Base-by-base conservation (phyloP, 495 filamentous ascomycete species). In the Penicillium simplicissimum region DNA sequence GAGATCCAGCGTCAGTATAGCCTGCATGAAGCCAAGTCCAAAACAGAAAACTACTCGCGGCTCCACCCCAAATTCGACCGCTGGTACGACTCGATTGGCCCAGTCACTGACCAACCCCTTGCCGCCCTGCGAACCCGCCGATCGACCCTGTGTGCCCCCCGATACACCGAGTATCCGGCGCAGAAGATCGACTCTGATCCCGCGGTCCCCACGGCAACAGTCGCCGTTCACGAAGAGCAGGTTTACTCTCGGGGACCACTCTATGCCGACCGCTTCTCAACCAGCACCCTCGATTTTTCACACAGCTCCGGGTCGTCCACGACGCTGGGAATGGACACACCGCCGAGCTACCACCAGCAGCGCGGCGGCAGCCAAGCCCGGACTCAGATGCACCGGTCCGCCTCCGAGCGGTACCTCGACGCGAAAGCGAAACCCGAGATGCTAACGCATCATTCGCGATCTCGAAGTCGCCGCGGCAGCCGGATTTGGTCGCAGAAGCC, bases 101-200 rank as follows among this genome's bases (percentile, higher is more conserved):
- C 61, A 8, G 40, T 19, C 34, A 43, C 55, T n/a, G 38, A 58
- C 1, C 17, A 17, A 15, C 33, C 51, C 14, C 35, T 45, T 42
- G 42, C 43, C 45, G 59, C 52, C 2, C 33, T 40, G 8, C 60
- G 64, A 11, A 52, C 55, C 1, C 69, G 69, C 33, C 67, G 69
- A 28, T 70, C 69, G 43, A 70, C 69, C 1, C 58, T 72, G 13
- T 70, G 69, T 52, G 69, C 65, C 35, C 69, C 69, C 25, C 67
- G 67, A 15, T 68, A 62, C 43, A 64, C 65, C 25, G 69, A 72
- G 21, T 70, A 72, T 36, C 49, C 61, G 10, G n/a, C 34, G 31
- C 48, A 58, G 21, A 47, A 40, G 15, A 51, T 52, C 31, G 48
- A 51, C 31, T 38, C 28, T 4, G 37, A 17, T 6, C 10, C 38